phyloP scores from a whole-genome alignment of 768 basidiomycete genomes.

The Boletus subcaerulescens region DNA sequence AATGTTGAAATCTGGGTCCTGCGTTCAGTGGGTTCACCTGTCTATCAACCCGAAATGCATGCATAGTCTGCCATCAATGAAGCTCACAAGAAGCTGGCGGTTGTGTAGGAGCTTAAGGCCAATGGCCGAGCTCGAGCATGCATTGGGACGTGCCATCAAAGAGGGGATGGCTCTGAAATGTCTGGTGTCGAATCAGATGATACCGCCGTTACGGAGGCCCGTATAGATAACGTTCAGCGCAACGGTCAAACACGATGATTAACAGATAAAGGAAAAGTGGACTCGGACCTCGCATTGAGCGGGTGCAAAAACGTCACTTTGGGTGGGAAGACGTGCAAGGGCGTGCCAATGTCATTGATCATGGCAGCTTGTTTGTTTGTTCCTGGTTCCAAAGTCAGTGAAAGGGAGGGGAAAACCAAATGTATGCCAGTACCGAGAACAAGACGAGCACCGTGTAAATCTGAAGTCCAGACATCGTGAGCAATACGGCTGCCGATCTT shows the following conservation, averaged over 20 bases:
- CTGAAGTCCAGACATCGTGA: conserved; percentile 56
- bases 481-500: conserved; percentile 38
- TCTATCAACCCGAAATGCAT: neutral
- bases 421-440: conserved; percentile 47
- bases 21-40: neutral
- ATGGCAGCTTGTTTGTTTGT: conserved; percentile 50
- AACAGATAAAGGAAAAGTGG: neutral
- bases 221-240: conserved; percentile 51
- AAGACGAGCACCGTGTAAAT: conserved; percentile 47
- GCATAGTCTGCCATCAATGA: conserved; percentile 59
- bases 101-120: conserved; percentile 50
- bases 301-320: conserved; percentile 65
- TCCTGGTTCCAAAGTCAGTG: conserved; percentile 37
- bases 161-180: conserved; percentile 37
- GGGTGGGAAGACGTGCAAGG: conserved; percentile 45
- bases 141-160: conserved; percentile 36
- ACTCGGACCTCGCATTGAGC: conserved; percentile 46
- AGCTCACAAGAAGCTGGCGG: conserved; percentile 52
- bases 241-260: neutral
- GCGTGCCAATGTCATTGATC: conserved; percentile 46
- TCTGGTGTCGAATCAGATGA: conserved; percentile 55
- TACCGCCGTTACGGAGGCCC: conserved; percentile 57
- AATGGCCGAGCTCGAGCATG: conserved; percentile 46
- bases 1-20: conserved; percentile 52
- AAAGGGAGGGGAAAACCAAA: neutral